Conservation (phyloP, 1,284 basidiomycete genomes). For the Amylostereum chailletii region DNA sequence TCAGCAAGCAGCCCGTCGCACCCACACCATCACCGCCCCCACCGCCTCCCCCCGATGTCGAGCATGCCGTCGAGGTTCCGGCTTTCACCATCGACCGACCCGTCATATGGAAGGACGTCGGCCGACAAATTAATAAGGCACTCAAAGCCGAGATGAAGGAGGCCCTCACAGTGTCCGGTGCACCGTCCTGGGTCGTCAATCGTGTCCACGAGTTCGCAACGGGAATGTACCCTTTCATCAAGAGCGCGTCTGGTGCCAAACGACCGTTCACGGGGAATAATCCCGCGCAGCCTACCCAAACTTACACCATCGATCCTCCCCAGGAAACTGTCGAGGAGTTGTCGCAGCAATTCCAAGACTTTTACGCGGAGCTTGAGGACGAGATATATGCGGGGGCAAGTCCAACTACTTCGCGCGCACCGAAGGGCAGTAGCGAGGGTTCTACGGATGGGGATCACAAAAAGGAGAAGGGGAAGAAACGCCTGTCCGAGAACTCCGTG, state of each 20-base stretch:
- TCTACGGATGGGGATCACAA: constrained; percentile 18
- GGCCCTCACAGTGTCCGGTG: constrained; percentile 26
- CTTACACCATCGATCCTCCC: constrained; percentile 12
- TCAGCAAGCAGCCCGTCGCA: constrained; percentile 34
- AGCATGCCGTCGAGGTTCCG: constrained; percentile 39
- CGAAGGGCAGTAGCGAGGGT: constrained; percentile 12
- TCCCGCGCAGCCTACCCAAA: constrained; percentile 1
- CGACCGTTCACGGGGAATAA: not conserved
- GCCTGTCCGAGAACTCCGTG: constrained; percentile 32
- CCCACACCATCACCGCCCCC: constrained; percentile 23
- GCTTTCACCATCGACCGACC: constrained; percentile 48
- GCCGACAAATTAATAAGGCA: constrained; percentile 49
- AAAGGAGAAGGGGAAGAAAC: constrained; percentile 19
- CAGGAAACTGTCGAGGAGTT: constrained; percentile 41
- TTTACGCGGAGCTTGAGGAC: constrained; percentile 56
- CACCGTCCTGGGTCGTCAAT: constrained; percentile 60
- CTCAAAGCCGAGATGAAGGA: constrained; percentile 52
- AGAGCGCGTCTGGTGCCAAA: constrained; percentile 13
- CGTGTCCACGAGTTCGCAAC: constrained; percentile 48
- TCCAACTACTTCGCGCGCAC: constrained; percentile 16
- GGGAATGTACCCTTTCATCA: constrained; percentile 42
- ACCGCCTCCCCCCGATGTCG: constrained; percentile 14
- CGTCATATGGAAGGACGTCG: constrained; percentile 48
- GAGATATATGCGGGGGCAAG: constrained; percentile 30
- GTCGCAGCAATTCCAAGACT: constrained; percentile 60